Percentiles rank a stretch among this genome's conserved stretches.
Conservation (phyloP, 2,329 filamentous ascomycete genomes). For the Pseudocercospora pini-densiflorae region DNA sequence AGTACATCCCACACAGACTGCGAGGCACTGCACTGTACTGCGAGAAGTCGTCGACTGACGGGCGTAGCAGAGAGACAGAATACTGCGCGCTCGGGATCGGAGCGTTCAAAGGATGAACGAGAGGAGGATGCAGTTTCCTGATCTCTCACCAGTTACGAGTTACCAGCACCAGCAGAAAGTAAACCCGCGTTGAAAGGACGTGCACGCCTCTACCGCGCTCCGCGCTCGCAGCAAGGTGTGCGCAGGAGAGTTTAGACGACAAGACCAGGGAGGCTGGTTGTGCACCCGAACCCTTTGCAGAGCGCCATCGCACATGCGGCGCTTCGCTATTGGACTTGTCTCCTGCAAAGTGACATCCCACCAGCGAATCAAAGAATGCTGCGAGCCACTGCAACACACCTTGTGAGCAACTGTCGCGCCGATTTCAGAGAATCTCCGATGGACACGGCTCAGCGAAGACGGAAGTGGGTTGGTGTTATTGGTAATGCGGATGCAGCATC, state of each 20-base stretch:
- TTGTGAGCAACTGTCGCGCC: constrained; percentile 1
- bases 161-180: not conserved
- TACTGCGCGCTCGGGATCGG: not conserved
- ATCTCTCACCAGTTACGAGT: not conserved
- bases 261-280: constrained; percentile 1
- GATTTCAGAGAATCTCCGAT: constrained; percentile 1
- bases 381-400: not conserved
- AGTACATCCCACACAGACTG: constrained; percentile 11
- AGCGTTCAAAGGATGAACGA: not conserved
- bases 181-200: not conserved
- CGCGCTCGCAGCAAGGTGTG: constrained; percentile 7
- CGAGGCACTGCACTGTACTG: constrained; percentile 3
- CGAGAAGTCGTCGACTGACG: not conserved
- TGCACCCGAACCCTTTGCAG: constrained; percentile 6
- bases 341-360: not conserved
- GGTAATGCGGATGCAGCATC: too few relatives aligned
- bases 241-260: not conserved
- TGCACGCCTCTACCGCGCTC: not conserved
- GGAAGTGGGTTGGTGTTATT: too few relatives aligned
- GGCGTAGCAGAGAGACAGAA: constrained; percentile 1
- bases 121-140: constrained; percentile 5
- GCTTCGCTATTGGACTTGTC: constrained; percentile 7
- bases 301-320: constrained; percentile 11
- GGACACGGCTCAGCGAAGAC: not conserved
- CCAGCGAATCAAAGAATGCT: not conserved